Evolutionary conservation across 2,329 filamentous ascomycete genomes (phyloP).

Genomic region (Niveomyces coronatus): DNA sequence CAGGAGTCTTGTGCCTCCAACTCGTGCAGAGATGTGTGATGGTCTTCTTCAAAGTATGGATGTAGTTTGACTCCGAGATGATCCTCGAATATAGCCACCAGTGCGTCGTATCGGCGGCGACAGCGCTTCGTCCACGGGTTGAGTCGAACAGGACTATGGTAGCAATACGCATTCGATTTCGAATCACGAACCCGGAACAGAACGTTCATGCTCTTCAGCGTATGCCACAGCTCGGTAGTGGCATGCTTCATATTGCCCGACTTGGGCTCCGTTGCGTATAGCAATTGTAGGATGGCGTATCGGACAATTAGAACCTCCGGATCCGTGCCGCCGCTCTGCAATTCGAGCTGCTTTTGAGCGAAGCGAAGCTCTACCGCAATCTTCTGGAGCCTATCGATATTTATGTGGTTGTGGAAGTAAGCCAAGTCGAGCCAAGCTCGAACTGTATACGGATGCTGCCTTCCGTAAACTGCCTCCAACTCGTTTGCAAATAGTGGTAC

Average conservation of each 20-base stretch:
- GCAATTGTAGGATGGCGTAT: slow-evolving; percentile 31
- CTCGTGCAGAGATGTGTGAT: slow-evolving; percentile 30
- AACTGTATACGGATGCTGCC: slow-evolving; percentile 32
- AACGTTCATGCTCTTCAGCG: slow-evolving; percentile 24
- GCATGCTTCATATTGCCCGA: slow-evolving; percentile 25
- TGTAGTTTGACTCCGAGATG: slow-evolving; percentile 27
- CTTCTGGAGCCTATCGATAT: slow-evolving; percentile 26
- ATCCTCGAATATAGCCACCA: slow-evolving; percentile 26
- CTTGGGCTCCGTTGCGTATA: slow-evolving; percentile 25
- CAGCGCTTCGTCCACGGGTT: slow-evolving; percentile 35
- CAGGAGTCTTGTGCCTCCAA: slow-evolving; percentile 27
- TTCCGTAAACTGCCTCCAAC: slow-evolving; percentile 33
- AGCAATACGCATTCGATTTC: slow-evolving; percentile 30
- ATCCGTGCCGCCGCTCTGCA: slow-evolving; percentile 21
- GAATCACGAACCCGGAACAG: slow-evolving; percentile 27
- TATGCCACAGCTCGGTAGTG: slow-evolving; percentile 27
- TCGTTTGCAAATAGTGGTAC: slow-evolving; percentile 33
- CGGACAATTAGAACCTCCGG: slow-evolving; percentile 28
- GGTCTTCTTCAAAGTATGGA: slow-evolving; percentile 34
- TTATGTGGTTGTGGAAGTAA: slow-evolving; percentile 28
- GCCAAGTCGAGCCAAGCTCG: slow-evolving; percentile 32
- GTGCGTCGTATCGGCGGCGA: slow-evolving; percentile 29
- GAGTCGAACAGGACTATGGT: slow-evolving; percentile 33
- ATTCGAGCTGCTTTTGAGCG: slow-evolving; percentile 26
- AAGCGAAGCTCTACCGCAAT: slow-evolving; percentile 27